Conservation (phyloP, 2,329 filamentous ascomycete genomes). For the Sporothrix mexicana region DNA sequence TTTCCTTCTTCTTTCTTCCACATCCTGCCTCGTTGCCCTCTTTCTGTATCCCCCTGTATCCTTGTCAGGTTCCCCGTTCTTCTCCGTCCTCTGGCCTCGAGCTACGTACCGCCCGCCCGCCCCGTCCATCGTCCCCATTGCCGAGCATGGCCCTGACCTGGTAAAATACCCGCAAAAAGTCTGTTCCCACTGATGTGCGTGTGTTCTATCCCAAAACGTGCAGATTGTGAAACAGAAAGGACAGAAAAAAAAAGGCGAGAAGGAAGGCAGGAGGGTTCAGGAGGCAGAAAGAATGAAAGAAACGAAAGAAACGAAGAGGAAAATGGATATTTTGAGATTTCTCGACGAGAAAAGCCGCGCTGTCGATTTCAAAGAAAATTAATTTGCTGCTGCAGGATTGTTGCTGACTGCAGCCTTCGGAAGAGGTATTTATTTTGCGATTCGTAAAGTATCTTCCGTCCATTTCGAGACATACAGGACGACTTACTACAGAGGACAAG, state of each 20-base stretch:
- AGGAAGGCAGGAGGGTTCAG: neutral
- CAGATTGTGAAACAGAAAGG: constrained; percentile 23
- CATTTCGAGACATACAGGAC: neutral
- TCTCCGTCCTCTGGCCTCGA: neutral
- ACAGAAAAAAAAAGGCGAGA: neutral
- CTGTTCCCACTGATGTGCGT: constrained; percentile 24
- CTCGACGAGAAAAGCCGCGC: neutral
- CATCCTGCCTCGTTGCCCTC: neutral
- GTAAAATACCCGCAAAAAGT: neutral
- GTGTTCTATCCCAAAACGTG: constrained; percentile 16
- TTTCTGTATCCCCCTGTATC: neutral
- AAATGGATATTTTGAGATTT: neutral
- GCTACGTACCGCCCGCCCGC: neutral
- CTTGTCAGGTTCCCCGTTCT: constrained; percentile 19
- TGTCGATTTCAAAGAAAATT: neutral
- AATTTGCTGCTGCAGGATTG: constrained; percentile 15
- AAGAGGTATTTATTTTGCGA: neutral
- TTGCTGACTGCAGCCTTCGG: neutral
- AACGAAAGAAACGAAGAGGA: neutral
- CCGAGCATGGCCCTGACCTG: neutral
- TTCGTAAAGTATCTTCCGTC: constrained; percentile 2
- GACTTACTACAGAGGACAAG: neutral
- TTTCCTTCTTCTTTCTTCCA: neutral
- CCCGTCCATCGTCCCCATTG: neutral
- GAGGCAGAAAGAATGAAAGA: neutral